Base-by-base conservation (phyloP, 345 rosid genomes). In the Gossypium bickii region DNA sequence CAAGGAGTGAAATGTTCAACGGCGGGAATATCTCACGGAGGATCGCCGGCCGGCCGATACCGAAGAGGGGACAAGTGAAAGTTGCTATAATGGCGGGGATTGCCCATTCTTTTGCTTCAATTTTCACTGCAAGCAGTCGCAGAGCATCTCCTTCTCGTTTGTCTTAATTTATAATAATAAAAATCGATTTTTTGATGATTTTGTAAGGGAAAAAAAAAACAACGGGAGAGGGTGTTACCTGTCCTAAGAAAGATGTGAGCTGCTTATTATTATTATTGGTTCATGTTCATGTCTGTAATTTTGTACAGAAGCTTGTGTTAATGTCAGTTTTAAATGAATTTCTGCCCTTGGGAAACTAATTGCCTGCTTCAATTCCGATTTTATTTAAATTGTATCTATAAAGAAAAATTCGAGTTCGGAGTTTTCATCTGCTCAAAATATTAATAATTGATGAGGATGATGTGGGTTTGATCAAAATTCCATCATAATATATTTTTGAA, bases 1-100 rank as follows among this genome's bases (percentile, higher is more conserved):
- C 65, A 62, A 53, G 49, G 11, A 43, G 72, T 63, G 72, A 29
- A 43, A 67, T 74, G 58, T 77, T 69, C 63, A 61, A 45, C 16
- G 66, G 66, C 41, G 77, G 27, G 13, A 9, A 70, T 45, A 0
- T 34, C 22, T 49, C 66, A 0, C 56, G 18, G 51, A 70, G 67
- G 17, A 34, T 47, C 10, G 68, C 58, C 1, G 45, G 80, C 12
- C 88, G 87, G 29, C 67, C 70, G 81, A 86, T 84, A 63, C 89
- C 89, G 0, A 81, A 71, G 76, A 79, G 91, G 70, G 91, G 89
- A 12, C 82, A 82, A 65, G 85, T 83, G 67, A 88, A 80, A 79
- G 25, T 80, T 73, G 86, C 75, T 9, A 83, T 86, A 17, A 60
- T 88, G 58, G 43, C 82, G 74, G 86, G 89, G 12, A 17, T 88